phyloP scores from a whole-genome alignment of 2,329 filamentous ascomycete genomes.

The Ceratocystis variospora region DNA sequence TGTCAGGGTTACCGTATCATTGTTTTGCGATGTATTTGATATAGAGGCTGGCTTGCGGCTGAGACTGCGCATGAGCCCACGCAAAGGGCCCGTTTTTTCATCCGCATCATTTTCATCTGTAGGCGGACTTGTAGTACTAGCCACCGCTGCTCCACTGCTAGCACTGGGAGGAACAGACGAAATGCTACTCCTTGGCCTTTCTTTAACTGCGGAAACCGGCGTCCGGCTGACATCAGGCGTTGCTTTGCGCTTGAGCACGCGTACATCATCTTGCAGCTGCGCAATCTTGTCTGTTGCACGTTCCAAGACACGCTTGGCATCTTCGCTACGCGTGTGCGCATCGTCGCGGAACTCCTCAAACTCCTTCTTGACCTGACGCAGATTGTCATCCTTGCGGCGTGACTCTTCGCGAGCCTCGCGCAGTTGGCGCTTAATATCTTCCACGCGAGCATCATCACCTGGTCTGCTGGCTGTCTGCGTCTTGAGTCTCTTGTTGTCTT shows the following conservation, averaged over 20 bases:
- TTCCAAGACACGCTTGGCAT: slow-evolving; percentile 41
- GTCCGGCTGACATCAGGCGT: background rate
- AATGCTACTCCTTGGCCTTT: background rate
- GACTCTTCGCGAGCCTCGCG: slow-evolving; percentile 33
- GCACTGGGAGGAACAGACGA: background rate
- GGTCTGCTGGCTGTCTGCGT: slow-evolving; percentile 19
- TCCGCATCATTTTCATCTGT: background rate
- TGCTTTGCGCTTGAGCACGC: slow-evolving; percentile 25
- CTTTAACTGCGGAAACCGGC: background rate
- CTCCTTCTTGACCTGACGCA: slow-evolving; percentile 37
- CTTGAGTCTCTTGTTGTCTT: slow-evolving; percentile 27
- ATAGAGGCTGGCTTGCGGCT: background rate
- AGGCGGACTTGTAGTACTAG: slow-evolving; percentile 2
- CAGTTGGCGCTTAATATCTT: slow-evolving; percentile 25
- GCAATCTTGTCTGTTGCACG: slow-evolving; percentile 44
- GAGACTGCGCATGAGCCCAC: background rate
- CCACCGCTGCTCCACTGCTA: background rate
- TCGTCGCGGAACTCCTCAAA: slow-evolving; percentile 42
- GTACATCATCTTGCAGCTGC: slow-evolving; percentile 41
- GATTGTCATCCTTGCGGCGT: slow-evolving; percentile 35
- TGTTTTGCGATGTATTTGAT: background rate
- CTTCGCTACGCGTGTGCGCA: slow-evolving; percentile 39
- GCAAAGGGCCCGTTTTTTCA: slow-evolving; percentile 4
- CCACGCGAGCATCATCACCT: slow-evolving; percentile 15
- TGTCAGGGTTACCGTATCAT: background rate